phyloP scores from a whole-genome alignment of 257 asterid genomes.

The Coffea canephora region DNA sequence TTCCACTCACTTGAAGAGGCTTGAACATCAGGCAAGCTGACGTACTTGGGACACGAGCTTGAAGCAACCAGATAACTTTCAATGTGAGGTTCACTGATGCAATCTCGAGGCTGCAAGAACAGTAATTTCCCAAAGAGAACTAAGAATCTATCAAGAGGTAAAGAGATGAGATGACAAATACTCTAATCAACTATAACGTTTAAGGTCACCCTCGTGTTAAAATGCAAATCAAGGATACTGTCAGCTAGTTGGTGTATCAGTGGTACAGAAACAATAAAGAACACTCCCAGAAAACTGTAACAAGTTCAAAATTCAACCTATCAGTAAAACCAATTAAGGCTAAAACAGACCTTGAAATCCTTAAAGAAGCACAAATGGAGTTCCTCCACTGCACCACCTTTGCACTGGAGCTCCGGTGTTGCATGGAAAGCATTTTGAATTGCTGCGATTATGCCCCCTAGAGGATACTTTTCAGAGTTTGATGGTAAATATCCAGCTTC shows the following conservation, averaged over 20 bases:
- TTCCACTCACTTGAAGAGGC: constrained; percentile 43
- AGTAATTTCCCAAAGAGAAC: constrained; percentile 14
- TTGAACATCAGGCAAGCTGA: constrained; percentile 64
- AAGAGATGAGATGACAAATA: neutral
- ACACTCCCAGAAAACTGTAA: neutral
- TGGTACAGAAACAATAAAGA: neutral
- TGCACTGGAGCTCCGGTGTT: constrained; percentile 76
- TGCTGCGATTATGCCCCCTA: constrained; percentile 74
- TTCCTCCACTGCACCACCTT: constrained; percentile 71
- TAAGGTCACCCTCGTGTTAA: neutral
- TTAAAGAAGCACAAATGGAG: constrained; percentile 78
- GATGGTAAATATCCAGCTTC: constrained; percentile 87
- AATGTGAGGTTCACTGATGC: constrained; percentile 39
- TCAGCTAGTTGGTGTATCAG: neutral
- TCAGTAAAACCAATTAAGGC: neutral
- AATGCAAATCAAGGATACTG: neutral
- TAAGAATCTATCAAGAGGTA: constrained; percentile 1
- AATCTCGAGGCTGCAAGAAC: constrained; percentile 82
- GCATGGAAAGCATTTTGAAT: constrained; percentile 76
- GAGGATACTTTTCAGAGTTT: constrained; percentile 77
- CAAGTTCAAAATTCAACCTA: neutral
- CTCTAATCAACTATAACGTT: constrained; percentile 1
- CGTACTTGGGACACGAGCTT: constrained; percentile 60
- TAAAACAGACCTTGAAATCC: constrained; percentile 67
- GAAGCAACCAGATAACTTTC: constrained; percentile 37